These are phyloP conservation scores for Silene vulgaris DNA, from an alignment of 179 eudicot species.

Conservation along the genomic window DNA sequence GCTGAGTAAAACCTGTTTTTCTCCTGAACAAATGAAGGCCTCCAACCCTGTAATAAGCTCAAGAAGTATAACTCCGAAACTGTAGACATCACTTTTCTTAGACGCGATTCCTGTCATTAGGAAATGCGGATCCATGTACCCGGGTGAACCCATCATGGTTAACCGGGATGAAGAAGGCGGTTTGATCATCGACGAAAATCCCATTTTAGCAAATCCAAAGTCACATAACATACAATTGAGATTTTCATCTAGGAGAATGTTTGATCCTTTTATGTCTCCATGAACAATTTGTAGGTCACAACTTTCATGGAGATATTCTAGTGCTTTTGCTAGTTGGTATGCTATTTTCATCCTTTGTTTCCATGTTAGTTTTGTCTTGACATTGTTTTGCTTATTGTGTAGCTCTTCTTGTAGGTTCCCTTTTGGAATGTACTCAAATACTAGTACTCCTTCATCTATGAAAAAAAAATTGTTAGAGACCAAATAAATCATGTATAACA, in stretches of 20 bases:
- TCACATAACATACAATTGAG: slow-evolving; percentile 60
- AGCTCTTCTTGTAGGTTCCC: slow-evolving; percentile 64
- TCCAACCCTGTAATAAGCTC: slow-evolving; percentile 73
- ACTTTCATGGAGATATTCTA: slow-evolving; percentile 63
- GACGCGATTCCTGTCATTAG: slow-evolving; percentile 70
- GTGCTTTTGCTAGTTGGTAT: slow-evolving; percentile 53
- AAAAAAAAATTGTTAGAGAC: neutral
- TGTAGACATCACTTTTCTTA: slow-evolving; percentile 68
- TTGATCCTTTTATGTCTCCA: slow-evolving; percentile 78
- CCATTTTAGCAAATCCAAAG: slow-evolving; percentile 70
- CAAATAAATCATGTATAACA: neutral
- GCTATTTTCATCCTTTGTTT: slow-evolving; percentile 52
- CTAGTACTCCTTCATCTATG: slow-evolving; percentile 57
- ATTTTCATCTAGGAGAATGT: slow-evolving; percentile 48
- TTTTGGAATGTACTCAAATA: slow-evolving; percentile 54
- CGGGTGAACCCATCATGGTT: slow-evolving; percentile 75
- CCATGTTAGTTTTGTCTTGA: slow-evolving; percentile 42
- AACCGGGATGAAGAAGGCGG: slow-evolving; percentile 33
- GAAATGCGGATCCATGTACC: slow-evolving; percentile 75
- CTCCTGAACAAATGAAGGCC: slow-evolving; percentile 36
- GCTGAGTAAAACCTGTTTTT: slow-evolving; percentile 40
- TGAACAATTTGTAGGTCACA: slow-evolving; percentile 57
- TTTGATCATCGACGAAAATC: slow-evolving; percentile 44
- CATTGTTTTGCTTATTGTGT: slow-evolving; percentile 21
- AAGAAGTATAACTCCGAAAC: slow-evolving; percentile 60